Evolutionary conservation across 352 stramenopile species (phyloP), one percentile per base, ranked within the genome.

Genomic region (Phytophthora ohioensis): DNA sequence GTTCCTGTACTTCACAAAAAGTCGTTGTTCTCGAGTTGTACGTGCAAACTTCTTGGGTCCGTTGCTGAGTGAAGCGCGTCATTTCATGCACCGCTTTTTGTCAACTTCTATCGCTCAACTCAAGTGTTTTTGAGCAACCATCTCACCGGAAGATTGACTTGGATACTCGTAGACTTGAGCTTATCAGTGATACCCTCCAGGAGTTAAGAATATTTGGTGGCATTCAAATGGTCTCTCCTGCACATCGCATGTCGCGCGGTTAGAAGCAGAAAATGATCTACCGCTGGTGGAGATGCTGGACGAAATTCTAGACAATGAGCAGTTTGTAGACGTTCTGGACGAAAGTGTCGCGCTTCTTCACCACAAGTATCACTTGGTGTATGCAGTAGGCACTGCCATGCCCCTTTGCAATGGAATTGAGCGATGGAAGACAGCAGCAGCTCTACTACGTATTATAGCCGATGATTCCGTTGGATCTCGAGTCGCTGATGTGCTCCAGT

Each of bases 311-410:
- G 67, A 85, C 36, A 64, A 58, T 10, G 38, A 87, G 21, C 67
- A 81, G 27, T 94, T 83, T 49, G 65, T 90, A 1, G 91, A 98
- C 57, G 79, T 98, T 7, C 75, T 97, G 17, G 93, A 98, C 75
- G 90, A 98, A 46, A 85, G 78, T 43, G 91, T 98, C 71, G 93
- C 93, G 7, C 55, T 98, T 10, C 79, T 98, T 0, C 83, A 93
- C 27, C 85, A 97, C 73, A 84, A 84, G 10, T 97, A 95, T 57
- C 91, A 97, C 46, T 82, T 97, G 11, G 80, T 98, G 38, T 97
- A 98, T 63, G 88, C 91, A 1, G 80, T 95, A 5, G 91, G 91
- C 0, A 65, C 43, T 2, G 68, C 82, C 4, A 66, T 72, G 7
- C 58, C 59, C 4, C 82, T 97, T 6, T 79, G 79, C 30, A 73